These are phyloP conservation scores for Exophiala spinifera DNA, from an alignment of 2,329 filamentous ascomycete genomes.

Conservation along the genomic window DNA sequence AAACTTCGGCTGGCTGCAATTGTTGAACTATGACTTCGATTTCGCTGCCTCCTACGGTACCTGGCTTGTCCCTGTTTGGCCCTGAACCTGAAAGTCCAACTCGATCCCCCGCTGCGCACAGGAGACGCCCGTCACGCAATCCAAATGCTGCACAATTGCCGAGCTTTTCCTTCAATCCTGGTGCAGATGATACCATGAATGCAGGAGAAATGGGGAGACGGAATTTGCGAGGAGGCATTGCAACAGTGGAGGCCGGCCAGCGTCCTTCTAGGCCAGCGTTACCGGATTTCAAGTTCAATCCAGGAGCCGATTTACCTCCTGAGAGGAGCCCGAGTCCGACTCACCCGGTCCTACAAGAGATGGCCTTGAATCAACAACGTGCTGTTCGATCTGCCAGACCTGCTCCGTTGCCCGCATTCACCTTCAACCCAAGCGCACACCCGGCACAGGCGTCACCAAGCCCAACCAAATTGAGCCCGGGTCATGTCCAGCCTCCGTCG, in stretches of 20 bases:
- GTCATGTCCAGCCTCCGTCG: slow-evolving; percentile 10
- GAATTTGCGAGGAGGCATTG: not conserved
- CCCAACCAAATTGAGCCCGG: slow-evolving; percentile 26
- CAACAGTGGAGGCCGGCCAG: slow-evolving; percentile 12
- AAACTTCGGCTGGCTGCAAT: slow-evolving; percentile 38
- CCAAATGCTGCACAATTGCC: slow-evolving; percentile 26
- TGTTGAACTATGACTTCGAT: slow-evolving; percentile 49
- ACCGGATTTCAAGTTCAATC: slow-evolving; percentile 31
- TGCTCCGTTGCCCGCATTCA: slow-evolving; percentile 29
- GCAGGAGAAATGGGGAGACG: slow-evolving; percentile 5
- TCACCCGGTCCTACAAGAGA: slow-evolving; percentile 31
- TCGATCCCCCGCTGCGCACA: slow-evolving; percentile 20
- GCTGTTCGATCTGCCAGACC: slow-evolving; percentile 27
- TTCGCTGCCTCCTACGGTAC: slow-evolving; percentile 20
- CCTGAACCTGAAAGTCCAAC: slow-evolving; percentile 10
- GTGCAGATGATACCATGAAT: slow-evolving; percentile 11
- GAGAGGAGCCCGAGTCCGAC: slow-evolving; percentile 26
- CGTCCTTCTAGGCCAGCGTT: slow-evolving; percentile 18
- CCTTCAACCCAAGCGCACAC: slow-evolving; percentile 20
- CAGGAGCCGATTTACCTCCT: slow-evolving; percentile 26
- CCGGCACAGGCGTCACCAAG: slow-evolving; percentile 24
- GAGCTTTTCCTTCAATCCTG: slow-evolving; percentile 26
- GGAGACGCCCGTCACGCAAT: slow-evolving; percentile 24
- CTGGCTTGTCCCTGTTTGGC: slow-evolving; percentile 19
- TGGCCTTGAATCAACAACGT: slow-evolving; percentile 30